phyloP scores from a whole-genome alignment of 495 filamentous ascomycete species.

The Penicillium paxilli region DNA sequence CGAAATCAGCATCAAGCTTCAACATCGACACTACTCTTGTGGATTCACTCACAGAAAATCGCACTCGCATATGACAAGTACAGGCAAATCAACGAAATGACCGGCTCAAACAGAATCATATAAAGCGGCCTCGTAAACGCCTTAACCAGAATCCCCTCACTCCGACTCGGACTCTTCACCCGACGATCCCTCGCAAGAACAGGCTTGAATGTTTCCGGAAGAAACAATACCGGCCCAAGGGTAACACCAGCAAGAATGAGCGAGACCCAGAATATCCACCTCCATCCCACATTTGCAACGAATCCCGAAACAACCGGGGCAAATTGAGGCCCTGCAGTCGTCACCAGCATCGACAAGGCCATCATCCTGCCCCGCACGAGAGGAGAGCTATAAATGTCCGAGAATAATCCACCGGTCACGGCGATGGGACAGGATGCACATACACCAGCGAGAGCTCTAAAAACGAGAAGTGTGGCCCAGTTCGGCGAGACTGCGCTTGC shows the following conservation, averaged over 20 bases:
- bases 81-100: slow-evolving; percentile 20
- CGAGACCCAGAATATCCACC: slow-evolving; percentile 57
- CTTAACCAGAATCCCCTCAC: background rate
- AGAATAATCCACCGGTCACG: slow-evolving; percentile 40
- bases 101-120: background rate
- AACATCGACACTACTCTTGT: no score
- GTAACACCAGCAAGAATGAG: slow-evolving; percentile 38
- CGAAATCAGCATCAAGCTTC: slow-evolving; percentile 1
- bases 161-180: slow-evolving; percentile 8
- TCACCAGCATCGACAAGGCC: slow-evolving; percentile 50
- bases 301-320: slow-evolving; percentile 32
- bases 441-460: slow-evolving; percentile 41
- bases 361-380: slow-evolving; percentile 36
- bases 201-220: slow-evolving; percentile 67
- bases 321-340: slow-evolving; percentile 35
- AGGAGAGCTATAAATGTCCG: slow-evolving; percentile 35
- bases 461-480: slow-evolving; percentile 37
- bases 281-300: slow-evolving; percentile 46
- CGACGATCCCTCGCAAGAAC: slow-evolving; percentile 62
- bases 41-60: background rate
- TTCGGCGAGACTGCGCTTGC: slow-evolving; percentile 39
- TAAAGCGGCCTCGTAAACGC: background rate
- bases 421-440: slow-evolving; percentile 36
- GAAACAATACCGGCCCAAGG: slow-evolving; percentile 38
- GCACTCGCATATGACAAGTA: slow-evolving; percentile 9